phyloP scores from a whole-genome alignment of 495 filamentous ascomycete genomes.

The Emericellopsis terricola region DNA sequence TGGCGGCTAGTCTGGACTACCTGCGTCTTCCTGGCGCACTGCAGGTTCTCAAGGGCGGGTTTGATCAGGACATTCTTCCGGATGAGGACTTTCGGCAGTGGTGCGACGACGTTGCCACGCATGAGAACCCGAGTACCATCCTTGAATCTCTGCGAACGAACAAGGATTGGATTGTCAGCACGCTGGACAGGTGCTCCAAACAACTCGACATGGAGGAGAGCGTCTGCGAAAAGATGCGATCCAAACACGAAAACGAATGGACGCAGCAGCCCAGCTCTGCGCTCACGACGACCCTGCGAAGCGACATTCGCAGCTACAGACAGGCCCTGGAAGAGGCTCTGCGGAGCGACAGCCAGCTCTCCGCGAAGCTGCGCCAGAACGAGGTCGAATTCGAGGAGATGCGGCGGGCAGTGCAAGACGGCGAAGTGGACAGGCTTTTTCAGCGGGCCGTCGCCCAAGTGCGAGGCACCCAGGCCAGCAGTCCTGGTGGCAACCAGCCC shows the following conservation, averaged over 20 bases:
- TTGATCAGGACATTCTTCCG: constrained; percentile 73
- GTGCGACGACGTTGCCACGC: constrained; percentile 80
- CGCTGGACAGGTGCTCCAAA: constrained; percentile 64
- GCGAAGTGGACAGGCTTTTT: constrained; percentile 78
- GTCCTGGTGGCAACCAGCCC: constrained; percentile 44
- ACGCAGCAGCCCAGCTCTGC: constrained; percentile 88
- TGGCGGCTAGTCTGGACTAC: constrained; percentile 90
- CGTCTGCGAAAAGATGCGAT: constrained; percentile 97
- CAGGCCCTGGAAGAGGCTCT: constrained; percentile 81
- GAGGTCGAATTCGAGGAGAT: constrained; percentile 89
- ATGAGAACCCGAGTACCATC: constrained; percentile 50
- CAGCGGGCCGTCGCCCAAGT: constrained; percentile 58
- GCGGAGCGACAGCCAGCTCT: constrained; percentile 73
- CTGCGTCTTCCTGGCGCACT: constrained; percentile 76
- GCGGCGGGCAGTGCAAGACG: constrained; percentile 71
- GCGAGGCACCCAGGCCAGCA: constrained; percentile 33
- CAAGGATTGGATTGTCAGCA: constrained; percentile 50
- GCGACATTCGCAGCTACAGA: constrained; percentile 70
- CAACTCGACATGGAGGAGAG: constrained; percentile 91
- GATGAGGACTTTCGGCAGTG: constrained; percentile 85
- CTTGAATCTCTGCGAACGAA: constrained; percentile 64
- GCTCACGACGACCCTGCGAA: constrained; percentile 70
- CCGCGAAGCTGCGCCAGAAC: constrained; percentile 64
- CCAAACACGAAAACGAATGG: constrained; percentile 92
- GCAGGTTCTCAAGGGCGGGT: constrained; percentile 81